Base-by-base conservation (phyloP, 2,329 filamentous ascomycete genomes). In the Aureobasidium sp. region DNA sequence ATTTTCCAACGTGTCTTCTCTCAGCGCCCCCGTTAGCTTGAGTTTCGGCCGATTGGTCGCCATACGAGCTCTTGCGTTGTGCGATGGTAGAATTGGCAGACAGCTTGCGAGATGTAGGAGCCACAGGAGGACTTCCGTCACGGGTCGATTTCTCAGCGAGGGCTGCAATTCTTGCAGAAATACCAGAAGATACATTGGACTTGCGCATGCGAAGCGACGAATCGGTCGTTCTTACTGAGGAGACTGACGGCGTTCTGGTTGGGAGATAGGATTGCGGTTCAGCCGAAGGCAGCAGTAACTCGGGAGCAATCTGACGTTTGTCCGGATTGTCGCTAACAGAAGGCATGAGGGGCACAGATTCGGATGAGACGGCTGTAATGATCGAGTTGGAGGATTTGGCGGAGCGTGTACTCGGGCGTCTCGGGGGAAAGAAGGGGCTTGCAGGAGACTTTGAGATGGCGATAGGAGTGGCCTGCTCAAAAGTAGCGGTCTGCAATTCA, bases 81-180 rank as follows among this genome's bases (percentile, higher is more conserved):
- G 44, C 49, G n/a, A 55, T 30, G 13, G 21, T 53, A 2, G 54
- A 59, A 32, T 53, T 55, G 15, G 41, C 59, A 48, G 59, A 61
- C 42, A 54, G 30, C 8, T 45, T 54, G 34, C 44, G 61, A 34
- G 59, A 57, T 39, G 27, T 36, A 29, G 52, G 37, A 21, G n/a
- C 36, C 13, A 45, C 30, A 16, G 55, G 32, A 4, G 66, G 59
- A 55, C 64, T 70, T 29, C 62, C 42, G n/a, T 69, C 69, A 50
- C 65, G 62, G 42, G 63, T 65, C 4, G 65, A 66, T 34, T 94
- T 81, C 73, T 91, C 92, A 71, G 96, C 90, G 59, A 99, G 79
- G 7, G 92, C 91, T 74, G 96, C 95, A 73, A 97, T 97, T 45
- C 94, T 87, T 72, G 93, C 90, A 3, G 93, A 95, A 63, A 99